Percentiles rank a stretch among this genome's conserved stretches.
Conservation (phyloP, 2,329 filamentous ascomycete genomes). For the Cryphonectria radicalis region DNA sequence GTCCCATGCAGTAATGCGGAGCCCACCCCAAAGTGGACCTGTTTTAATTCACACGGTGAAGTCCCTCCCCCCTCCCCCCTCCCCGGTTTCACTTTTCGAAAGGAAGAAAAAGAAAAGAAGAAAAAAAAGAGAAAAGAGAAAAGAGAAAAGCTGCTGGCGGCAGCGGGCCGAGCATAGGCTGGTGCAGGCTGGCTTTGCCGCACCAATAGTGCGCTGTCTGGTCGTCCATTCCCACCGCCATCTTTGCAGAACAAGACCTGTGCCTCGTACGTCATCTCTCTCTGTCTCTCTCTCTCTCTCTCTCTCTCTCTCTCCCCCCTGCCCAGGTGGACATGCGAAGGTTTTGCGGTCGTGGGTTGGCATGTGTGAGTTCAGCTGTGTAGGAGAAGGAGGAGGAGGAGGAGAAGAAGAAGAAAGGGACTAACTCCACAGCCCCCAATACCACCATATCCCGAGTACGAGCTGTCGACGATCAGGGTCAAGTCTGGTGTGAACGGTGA, state of each 20-base stretch:
- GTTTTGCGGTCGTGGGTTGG: too few species aligned
- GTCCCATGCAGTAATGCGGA: background rate
- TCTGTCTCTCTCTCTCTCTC: too few species aligned
- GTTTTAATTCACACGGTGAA: background rate
- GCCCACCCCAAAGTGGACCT: constrained; percentile 1
- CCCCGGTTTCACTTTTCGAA: background rate
- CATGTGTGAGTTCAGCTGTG: background rate
- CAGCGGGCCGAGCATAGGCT: background rate
- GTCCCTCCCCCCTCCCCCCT: background rate
- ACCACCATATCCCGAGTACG: background rate
- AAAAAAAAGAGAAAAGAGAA: background rate
- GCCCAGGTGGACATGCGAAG: too few species aligned
- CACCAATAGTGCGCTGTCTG: background rate
- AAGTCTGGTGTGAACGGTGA: background rate
- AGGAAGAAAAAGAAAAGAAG: too few species aligned
- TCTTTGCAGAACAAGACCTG: background rate
- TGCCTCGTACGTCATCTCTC: background rate
- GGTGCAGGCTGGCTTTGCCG: background rate
- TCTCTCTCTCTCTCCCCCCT: too few species aligned
- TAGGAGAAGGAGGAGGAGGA: background rate
- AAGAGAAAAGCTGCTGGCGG: background rate
- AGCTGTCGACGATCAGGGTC: background rate
- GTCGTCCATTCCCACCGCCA: background rate
- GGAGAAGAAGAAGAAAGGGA: background rate
- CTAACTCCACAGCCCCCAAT: background rate